Base-by-base conservation (phyloP, 2,329 filamentous ascomycete species). In the Hymenoscyphus fructigenus region DNA sequence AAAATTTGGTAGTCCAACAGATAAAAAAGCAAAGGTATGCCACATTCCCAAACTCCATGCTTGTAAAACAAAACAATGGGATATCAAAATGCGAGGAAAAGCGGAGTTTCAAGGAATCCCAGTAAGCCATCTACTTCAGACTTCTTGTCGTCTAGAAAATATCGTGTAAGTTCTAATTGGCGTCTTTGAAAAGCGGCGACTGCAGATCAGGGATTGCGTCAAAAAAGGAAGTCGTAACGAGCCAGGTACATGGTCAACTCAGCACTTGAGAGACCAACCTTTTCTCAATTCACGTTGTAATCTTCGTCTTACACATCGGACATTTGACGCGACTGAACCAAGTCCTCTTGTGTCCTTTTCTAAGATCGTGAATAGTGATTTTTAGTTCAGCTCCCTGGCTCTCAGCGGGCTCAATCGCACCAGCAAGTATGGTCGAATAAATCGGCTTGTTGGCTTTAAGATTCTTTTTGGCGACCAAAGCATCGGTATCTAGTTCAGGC, bases 351-450 rank as follows among this genome's bases (percentile, higher is more conserved):
- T 65, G 60, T 5, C 44, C 62, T 32, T 58, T 57, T 63, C 71
- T 63, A 12, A 71, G 14, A 68, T 75, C 69, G 7, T 62, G 70
- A 41, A 74, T 69, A 5, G 63, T 55, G n/a, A 69, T 65, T 60
- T 61, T 67, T 28, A 69, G 68, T 44, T 47, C 41, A 17, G 66
- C 59, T 17, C 65, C 60, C 17, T 50, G 29, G 29, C 29, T 32
- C 29, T 32, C 50, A 6, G 59, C 57, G 20, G 66, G 62, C 23
- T 68, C 36, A 10, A 74, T 69, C 3, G 53, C 53, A 0, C 67
- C 72, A 38, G 67, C 68, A n/a, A 74, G 72, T n/a, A 66, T 62
- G 5, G 67, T 67, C 28, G 69, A 66, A 38, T 70, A 72, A 17
- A 53, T 14, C 12, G 64, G 55, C 55, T 70, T 71, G 53, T 56